Evolutionary conservation across 2,329 filamentous ascomycete species (phyloP), one percentile per base, ranked within the genome.

Genomic region (Venturia carpophila): DNA sequence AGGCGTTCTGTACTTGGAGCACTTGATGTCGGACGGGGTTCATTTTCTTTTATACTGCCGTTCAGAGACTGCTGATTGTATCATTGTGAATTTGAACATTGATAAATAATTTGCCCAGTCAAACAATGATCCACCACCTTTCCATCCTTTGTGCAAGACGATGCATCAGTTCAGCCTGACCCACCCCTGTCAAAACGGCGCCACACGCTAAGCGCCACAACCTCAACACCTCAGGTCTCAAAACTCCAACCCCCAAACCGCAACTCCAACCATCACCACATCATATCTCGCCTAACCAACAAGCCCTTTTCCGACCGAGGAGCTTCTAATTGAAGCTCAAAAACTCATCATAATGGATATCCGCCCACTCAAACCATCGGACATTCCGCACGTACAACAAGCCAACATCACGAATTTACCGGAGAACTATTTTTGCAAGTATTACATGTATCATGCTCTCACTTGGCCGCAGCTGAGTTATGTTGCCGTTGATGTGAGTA

Each of bases 391-490:
- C 74, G 92, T 99, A 75, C 94, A 99, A 80, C 92, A 95, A 78
- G 93, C 93, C 75, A 97, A 99, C 82, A 92, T 99, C 75, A 96
- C 95, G 76, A 99, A 99, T 81, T 84, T 99, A 64, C 94, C 94
- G 69, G 94, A 99, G 79, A 99, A 99, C 83, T 99, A 99, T 85
- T 97, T 97, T 77, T 90, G 96, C 79, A 99, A 99, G 84, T 99
- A 99, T 84, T 99, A 99, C 82, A 87, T 99, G 73, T 99, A 99
- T 84, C 94, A 99, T 79, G 92, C 93, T 19, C 87, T 97, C 70
- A 96, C 92, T 71, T 99, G 94, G 94, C 94, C 94, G 58, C 93
- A 97, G 79, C 86, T 99, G 69, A 93, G 89, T 78, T 97, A 92
- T 78, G 93, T 99, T 66, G 94, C 94, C 71, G 92, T 99, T 71